Percentiles rank a stretch among this genome's conserved stretches.
Conservation (phyloP, 2,329 filamentous ascomycete species). For the Xylariales sp. region DNA sequence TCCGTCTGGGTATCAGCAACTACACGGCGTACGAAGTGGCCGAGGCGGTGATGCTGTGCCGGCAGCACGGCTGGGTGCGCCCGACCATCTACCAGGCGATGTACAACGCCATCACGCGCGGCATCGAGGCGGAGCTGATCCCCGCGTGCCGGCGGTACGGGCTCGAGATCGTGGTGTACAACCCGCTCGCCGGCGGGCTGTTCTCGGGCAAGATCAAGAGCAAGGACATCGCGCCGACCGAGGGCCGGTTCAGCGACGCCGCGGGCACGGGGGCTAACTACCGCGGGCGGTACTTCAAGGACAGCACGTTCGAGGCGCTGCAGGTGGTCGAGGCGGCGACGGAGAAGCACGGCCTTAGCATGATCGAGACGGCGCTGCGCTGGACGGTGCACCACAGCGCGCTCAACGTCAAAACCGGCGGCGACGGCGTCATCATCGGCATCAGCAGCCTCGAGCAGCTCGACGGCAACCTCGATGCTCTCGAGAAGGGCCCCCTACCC, state of each 20-base stretch:
- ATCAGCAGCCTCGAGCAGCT: constrained; percentile 55
- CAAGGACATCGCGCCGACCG: constrained; percentile 53
- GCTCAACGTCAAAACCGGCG: constrained; percentile 45
- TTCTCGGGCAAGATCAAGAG: constrained; percentile 78
- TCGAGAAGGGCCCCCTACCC: constrained; percentile 69
- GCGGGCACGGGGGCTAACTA: constrained; percentile 49
- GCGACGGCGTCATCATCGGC: constrained; percentile 58
- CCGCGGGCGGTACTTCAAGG: constrained; percentile 67
- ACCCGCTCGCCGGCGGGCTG: constrained; percentile 75
- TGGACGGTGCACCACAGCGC: constrained; percentile 70
- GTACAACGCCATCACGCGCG: constrained; percentile 78
- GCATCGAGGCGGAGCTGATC: constrained; percentile 71
- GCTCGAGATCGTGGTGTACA: constrained; percentile 76
- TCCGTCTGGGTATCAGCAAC: constrained; percentile 75
- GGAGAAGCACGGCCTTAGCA: constrained; percentile 58
- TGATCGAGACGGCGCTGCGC: constrained; percentile 70
- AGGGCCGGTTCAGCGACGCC: constrained; percentile 66
- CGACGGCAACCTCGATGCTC: constrained; percentile 49
- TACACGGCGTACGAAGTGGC: constrained; percentile 86
- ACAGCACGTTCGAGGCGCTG: constrained; percentile 59
- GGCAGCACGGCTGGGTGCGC: constrained; percentile 74
- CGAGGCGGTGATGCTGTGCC: constrained; percentile 76
- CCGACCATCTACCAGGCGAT: constrained; percentile 85
- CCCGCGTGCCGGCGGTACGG: constrained; percentile 71
- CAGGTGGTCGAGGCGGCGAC: constrained; percentile 62